Percentiles rank a stretch among this genome's conserved stretches.
These are phyloP conservation scores for Capronia coronata DNA, from an alignment of 2,329 filamentous ascomycete genomes.

Conservation along the genomic window DNA sequence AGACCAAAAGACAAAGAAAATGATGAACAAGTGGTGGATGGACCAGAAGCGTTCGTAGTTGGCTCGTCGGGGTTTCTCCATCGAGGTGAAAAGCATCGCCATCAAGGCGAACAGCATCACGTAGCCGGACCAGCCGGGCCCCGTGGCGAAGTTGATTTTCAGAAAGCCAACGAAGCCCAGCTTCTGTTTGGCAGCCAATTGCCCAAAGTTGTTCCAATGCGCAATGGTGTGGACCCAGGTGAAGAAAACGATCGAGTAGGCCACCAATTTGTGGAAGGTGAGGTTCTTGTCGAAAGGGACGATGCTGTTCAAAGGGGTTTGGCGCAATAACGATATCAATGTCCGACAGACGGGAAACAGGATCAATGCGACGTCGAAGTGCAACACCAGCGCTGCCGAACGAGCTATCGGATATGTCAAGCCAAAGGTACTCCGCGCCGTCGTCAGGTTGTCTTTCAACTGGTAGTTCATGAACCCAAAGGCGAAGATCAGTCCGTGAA, in stretches of 20 bases:
- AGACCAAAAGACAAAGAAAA: constrained; percentile 90
- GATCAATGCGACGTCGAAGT: constrained; percentile 74
- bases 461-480: constrained; percentile 76
- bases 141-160: constrained; percentile 68
- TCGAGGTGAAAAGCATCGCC: constrained; percentile 69
- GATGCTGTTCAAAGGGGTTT: constrained; percentile 77
- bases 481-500: constrained; percentile 69
- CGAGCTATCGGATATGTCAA: constrained; percentile 71
- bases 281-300: constrained; percentile 57
- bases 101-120: constrained; percentile 74
- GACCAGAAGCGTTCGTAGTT: constrained; percentile 92
- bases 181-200: constrained; percentile 66
- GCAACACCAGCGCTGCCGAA: constrained; percentile 67
- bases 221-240: constrained; percentile 80
- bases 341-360: constrained; percentile 69
- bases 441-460: constrained; percentile 64
- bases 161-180: constrained; percentile 73
- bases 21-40: constrained; percentile 77
- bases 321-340: constrained; percentile 70
- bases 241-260: constrained; percentile 84
- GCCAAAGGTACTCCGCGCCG: constrained; percentile 62
- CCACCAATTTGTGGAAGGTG: constrained; percentile 76
- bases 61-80: constrained; percentile 69
- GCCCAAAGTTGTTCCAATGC: constrained; percentile 81
- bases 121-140: constrained; percentile 80